A percentile compares a stretch with the other conserved stretches of the same genome.
These are phyloP conservation scores for Peronospora destructor DNA, from an alignment of 352 stramenopile species.

Conservation along the genomic window DNA sequence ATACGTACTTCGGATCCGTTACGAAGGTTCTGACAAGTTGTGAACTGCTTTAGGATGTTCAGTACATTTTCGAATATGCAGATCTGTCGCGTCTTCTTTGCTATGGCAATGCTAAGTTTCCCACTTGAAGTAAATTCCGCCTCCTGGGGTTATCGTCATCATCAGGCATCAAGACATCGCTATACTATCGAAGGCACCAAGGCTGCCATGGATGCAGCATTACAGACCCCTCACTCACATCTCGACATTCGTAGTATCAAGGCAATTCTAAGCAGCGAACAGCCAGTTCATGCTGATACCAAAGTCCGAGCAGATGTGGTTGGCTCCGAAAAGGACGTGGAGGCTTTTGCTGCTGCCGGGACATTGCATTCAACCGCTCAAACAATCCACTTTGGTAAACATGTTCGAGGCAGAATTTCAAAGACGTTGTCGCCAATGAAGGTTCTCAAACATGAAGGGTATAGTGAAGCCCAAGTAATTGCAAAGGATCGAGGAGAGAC, in stretches of 20 bases:
- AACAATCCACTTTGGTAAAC: conserved; percentile 16
- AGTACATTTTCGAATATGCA: conserved; percentile 12
- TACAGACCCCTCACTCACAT: conserved; percentile 10
- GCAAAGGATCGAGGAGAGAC: conserved; percentile 42
- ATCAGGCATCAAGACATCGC: conserved; percentile 19
- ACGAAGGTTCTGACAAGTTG: too few species aligned
- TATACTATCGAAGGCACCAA: conserved; percentile 34
- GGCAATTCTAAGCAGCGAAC: conserved; percentile 4
- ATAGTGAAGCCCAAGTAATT: conserved; percentile 26
- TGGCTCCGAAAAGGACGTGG: conserved; percentile 25
- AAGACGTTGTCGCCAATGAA: conserved; percentile 21
- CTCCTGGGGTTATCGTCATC: conserved; percentile 5
- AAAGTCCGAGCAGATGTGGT: conserved; percentile 26
- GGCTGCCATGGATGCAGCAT: conserved; percentile 22
- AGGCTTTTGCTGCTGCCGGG: conserved; percentile 18
- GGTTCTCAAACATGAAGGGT: conserved; percentile 25
- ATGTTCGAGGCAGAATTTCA: conserved; percentile 18
- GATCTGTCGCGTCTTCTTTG: conserved; percentile 4
- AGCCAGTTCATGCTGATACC: conserved; percentile 14
- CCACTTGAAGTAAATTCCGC: conserved; percentile 1
- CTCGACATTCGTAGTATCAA: conserved; percentile 35
- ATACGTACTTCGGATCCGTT: too few species aligned
- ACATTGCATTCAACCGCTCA: conserved; percentile 14
- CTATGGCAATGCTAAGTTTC: conserved; percentile 3
- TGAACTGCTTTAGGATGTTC: too few species aligned